Evolutionary conservation across 768 basidiomycete species (phyloP).

Genomic region (Xerocomellus amylosporus): DNA sequence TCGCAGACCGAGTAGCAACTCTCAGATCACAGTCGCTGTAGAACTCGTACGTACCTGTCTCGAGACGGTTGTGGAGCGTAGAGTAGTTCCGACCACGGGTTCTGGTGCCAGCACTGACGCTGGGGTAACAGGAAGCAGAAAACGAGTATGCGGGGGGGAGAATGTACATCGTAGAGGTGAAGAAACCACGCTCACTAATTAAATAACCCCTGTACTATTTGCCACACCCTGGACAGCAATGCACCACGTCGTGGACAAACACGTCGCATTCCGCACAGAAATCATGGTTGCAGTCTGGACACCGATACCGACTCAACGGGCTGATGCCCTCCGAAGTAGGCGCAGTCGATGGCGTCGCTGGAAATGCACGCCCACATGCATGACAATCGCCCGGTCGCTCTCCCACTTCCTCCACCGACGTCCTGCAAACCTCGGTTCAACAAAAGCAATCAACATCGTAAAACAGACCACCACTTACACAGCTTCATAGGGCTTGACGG

Average conservation of each 20-base stretch:
- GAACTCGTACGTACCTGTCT: conserved; percentile 77
- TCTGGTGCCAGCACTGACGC: conserved; percentile 48
- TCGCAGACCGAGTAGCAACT: conserved; percentile 68
- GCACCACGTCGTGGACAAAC: conserved; percentile 92
- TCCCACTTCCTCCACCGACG: conserved; percentile 37
- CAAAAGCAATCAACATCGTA: not conserved
- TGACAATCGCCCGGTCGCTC: conserved; percentile 53
- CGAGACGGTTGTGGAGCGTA: conserved; percentile 59
- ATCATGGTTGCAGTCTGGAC: conserved; percentile 79
- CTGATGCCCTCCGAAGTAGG: conserved; percentile 66
- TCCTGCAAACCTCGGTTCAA: conserved; percentile 30
- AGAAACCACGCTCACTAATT: not conserved
- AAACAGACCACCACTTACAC: conserved; percentile 58
- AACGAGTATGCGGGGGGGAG: conserved; percentile 47
- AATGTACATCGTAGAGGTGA: conserved; percentile 1
- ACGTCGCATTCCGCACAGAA: conserved; percentile 97
- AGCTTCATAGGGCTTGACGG: conserved; percentile 79
- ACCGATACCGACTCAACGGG: conserved; percentile 82
- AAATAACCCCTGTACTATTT: conserved; percentile 34
- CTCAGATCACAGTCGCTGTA: conserved; percentile 70
- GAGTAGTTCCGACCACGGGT: conserved; percentile 49
- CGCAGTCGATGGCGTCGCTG: conserved; percentile 37
- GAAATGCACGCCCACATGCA: conserved; percentile 77
- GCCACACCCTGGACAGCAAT: conserved; percentile 90
- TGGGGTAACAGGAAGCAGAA: too few relatives aligned